Evolutionary conservation across 2,329 filamentous ascomycete species (phyloP), one percentile per base, ranked within the genome.

Genomic region (Aspergillus melleus): DNA sequence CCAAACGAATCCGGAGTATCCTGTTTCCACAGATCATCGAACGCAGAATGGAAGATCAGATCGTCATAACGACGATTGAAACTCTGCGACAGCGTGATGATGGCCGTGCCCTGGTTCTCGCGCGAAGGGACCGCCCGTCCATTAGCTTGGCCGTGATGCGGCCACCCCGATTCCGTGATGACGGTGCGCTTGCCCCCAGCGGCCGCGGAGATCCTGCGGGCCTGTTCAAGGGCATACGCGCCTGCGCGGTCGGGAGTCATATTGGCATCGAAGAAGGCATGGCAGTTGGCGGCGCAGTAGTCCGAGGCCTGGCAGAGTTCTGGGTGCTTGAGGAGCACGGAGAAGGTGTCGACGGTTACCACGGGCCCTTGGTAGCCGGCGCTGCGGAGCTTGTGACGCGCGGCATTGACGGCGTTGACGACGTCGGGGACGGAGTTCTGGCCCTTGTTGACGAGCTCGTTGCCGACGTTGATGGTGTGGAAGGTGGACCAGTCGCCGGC

Each of bases 91-190:
- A 96, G 84, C 24, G 87, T 88, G 6, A 77, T 73, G 39, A 96
- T 74, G 11, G 92, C 92, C 22, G 75, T 72, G 11, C 79, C 72
- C 74, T 96, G 92, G 65, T 92, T 86, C 11, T 81, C 77, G n/a
- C 78, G 68, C 12, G 86, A 86, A 0, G 91, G 89, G 2, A 93
- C 79, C n/a, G 91, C 91, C 19, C 72, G 70, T 2, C 86, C 85
- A 71, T 95, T 93, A 55, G 81, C 61, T 12, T 79, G 66, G 19
- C 92, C 92, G 65, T 85, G 75, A 72, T 85, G 87, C 47, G 92
- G 92, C 92, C 92, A 96, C 54, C 92, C 92, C 3, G 89, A 88
- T 80, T 96, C 92, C 1, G 90, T 92, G 66, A 96, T 87, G 42
- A 94, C 80, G 32, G 90, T 83, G 50, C 83, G 81, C 75, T 91